A percentile compares a stretch with the other conserved stretches of the same genome.
Evolutionary conservation across 139 green algal genomes (phyloP).

Genomic region (Chlamydomonas sphaeroides): DNA sequence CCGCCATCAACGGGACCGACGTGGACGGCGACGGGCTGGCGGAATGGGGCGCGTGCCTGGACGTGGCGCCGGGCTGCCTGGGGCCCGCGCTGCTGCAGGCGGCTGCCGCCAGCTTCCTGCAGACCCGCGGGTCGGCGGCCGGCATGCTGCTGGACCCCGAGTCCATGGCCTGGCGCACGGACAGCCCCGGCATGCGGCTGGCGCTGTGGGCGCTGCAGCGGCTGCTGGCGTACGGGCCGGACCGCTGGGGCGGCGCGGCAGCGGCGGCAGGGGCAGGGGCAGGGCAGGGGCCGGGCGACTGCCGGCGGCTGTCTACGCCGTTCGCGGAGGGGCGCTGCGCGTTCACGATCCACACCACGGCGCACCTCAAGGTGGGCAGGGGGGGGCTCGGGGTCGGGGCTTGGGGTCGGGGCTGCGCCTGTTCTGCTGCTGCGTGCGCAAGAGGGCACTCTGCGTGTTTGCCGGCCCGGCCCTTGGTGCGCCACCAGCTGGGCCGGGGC

Average conservation of each 20-base stretch:
- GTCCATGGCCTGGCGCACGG: conserved; percentile 3
- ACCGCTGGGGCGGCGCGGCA: not conserved
- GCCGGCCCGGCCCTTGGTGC: too few species aligned
- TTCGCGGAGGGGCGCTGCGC: conserved; percentile 36
- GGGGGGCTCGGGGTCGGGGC: too few species aligned
- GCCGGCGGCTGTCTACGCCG: not conserved
- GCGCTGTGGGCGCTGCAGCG: conserved; percentile 37
- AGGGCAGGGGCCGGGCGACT: not conserved
- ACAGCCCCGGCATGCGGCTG: not conserved
- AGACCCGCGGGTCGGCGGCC: conserved; percentile 11
- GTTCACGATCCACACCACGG: conserved; percentile 13
- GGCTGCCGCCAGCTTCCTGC: conserved; percentile 11
- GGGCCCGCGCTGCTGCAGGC: conserved; percentile 21
- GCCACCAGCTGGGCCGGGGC: too few species aligned
- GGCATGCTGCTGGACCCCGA: conserved; percentile 12
- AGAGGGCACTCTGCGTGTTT: too few species aligned
- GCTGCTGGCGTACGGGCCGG: conserved; percentile 6
- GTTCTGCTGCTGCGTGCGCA: too few species aligned
- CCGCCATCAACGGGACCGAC: conserved; percentile 36
- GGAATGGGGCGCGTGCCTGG: conserved; percentile 34
- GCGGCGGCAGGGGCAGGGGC: not conserved
- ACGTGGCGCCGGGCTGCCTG: not conserved
- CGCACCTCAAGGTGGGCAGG: conserved; percentile 11
- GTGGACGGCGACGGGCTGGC: conserved; percentile 10
- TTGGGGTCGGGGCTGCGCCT: too few species aligned